Evolutionary conservation across 1,284 basidiomycete species (phyloP).

Genomic region (Lentinula novae-zelandiae): DNA sequence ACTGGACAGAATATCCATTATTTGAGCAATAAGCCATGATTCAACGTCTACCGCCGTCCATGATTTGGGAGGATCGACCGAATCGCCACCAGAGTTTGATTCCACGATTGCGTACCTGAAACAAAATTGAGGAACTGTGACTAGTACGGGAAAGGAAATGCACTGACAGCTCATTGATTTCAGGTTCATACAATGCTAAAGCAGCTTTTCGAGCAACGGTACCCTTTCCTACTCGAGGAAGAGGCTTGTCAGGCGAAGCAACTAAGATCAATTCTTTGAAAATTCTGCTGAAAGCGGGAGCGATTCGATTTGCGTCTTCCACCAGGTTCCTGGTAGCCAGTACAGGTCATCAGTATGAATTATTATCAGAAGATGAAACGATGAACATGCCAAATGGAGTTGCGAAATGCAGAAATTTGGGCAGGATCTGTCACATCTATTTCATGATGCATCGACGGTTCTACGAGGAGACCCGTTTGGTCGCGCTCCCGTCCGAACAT

Average conservation of each 20-base stretch:
- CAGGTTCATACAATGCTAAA: constrained; percentile 24
- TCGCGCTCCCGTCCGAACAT: constrained; percentile 13
- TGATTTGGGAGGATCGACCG: constrained; percentile 2
- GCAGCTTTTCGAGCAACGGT: constrained; percentile 13
- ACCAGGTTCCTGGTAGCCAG: constrained; percentile 19
- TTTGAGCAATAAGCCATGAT: constrained; percentile 13
- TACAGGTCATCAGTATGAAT: not conserved
- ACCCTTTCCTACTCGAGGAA: constrained; percentile 13
- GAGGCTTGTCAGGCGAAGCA: constrained; percentile 4
- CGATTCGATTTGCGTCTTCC: constrained; percentile 29
- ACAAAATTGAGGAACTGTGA: constrained; percentile 1
- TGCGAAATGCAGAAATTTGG: constrained; percentile 5
- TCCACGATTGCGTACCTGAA: constrained; percentile 1
- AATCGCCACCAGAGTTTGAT: constrained; percentile 1
- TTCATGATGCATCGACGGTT: not conserved
- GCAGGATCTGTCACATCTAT: constrained; percentile 9
- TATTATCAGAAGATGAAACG: not conserved
- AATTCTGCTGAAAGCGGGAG: constrained; percentile 25
- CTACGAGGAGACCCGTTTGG: constrained; percentile 13
- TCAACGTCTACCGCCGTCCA: not conserved
- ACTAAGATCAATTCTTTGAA: constrained; percentile 11
- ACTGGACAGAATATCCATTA: constrained; percentile 11
- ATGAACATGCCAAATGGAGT: constrained; percentile 12
- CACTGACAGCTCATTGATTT: constrained; percentile 19
- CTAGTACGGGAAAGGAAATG: not conserved